phyloP scores from a whole-genome alignment of 31 red algal genomes.

The Asparagopsis taxiformis region DNA sequence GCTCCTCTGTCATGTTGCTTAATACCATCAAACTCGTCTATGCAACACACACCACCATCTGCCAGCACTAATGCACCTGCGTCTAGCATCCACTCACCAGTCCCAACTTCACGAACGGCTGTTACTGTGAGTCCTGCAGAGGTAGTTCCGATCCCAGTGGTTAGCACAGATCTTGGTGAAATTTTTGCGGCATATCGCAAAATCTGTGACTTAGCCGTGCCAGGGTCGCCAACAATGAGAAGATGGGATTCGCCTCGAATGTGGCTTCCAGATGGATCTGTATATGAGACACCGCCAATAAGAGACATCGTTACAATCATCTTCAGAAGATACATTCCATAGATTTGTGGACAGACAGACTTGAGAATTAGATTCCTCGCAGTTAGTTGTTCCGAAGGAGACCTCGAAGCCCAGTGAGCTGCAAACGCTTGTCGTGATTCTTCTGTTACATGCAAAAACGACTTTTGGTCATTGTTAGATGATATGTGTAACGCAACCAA shows the following conservation, averaged over 20 bases:
- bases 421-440: conserved; percentile 67
- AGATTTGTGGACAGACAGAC: conserved; percentile 92
- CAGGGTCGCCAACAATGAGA: conserved; percentile 97
- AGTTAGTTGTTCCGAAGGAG: conserved; percentile 13
- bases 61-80: conserved; percentile 99
- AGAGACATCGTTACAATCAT: conserved; percentile 84
- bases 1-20: conserved; percentile 80
- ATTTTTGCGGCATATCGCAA: conserved; percentile 83
- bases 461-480: conserved; percentile 84
- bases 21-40: conserved; percentile 97
- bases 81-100: conserved; percentile 96
- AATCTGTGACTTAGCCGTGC: conserved; percentile 94
- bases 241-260: conserved; percentile 92
- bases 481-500: conserved; percentile 60
- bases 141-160: conserved; percentile 90
- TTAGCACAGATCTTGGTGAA: conserved; percentile 80
- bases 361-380: conserved; percentile 79
- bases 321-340: conserved; percentile 94
- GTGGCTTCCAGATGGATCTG: conserved; percentile 58
- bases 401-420: conserved; percentile 53
- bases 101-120: conserved; percentile 82
- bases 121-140: conserved; percentile 92
- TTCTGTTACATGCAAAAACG: conserved; percentile 67
- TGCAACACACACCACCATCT: conserved; percentile 97
- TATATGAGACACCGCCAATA: conserved; percentile 81